phyloP scores from a whole-genome alignment of 768 basidiomycete species.

The Crucibulum laeve region DNA sequence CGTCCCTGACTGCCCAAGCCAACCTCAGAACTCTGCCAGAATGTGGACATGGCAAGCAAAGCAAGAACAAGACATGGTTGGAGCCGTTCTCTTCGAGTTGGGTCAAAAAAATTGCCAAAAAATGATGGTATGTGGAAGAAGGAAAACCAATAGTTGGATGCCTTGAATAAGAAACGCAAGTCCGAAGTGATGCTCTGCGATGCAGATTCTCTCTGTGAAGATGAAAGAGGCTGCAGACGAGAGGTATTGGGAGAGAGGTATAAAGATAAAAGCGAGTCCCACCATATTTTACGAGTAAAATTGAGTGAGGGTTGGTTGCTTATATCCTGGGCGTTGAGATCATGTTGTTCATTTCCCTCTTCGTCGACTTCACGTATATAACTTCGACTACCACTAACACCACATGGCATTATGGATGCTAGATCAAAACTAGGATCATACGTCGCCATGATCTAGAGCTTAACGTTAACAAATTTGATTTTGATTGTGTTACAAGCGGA shows the following conservation, averaged over 20 bases:
- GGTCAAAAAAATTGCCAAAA: conserved; percentile 53
- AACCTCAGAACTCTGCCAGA: conserved; percentile 66
- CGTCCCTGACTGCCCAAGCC: conserved; percentile 48
- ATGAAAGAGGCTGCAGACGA: conserved; percentile 27
- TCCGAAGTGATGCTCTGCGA: conserved; percentile 46
- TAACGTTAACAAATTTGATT: too few relatives aligned
- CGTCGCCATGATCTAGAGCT: conserved; percentile 7
- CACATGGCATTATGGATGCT: conserved; percentile 11
- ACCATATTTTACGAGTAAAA: conserved; percentile 74
- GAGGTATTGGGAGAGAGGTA: conserved; percentile 38
- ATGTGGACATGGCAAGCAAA: conserved; percentile 59
- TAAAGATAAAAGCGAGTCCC: conserved; percentile 62
- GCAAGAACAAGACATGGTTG: conserved; percentile 67
- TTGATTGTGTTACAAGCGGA: too few relatives aligned
- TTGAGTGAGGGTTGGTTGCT: conserved; percentile 55
- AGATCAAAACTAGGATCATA: conserved; percentile 15
- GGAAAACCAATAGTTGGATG: conserved; percentile 68
- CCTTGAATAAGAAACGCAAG: conserved; percentile 59
- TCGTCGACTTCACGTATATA: conserved; percentile 27
- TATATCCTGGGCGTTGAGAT: conserved; percentile 25
- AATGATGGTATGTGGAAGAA: conserved; percentile 73
- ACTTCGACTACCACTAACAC: conserved; percentile 8
- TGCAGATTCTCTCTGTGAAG: conserved; percentile 41
- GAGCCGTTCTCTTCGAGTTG: conserved; percentile 46
- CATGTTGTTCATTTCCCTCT: conserved; percentile 16